A percentile compares a stretch with the other conserved stretches of the same genome.
Conservation (phyloP, 345 rosid species). For the Lepidium sativum region DNA sequence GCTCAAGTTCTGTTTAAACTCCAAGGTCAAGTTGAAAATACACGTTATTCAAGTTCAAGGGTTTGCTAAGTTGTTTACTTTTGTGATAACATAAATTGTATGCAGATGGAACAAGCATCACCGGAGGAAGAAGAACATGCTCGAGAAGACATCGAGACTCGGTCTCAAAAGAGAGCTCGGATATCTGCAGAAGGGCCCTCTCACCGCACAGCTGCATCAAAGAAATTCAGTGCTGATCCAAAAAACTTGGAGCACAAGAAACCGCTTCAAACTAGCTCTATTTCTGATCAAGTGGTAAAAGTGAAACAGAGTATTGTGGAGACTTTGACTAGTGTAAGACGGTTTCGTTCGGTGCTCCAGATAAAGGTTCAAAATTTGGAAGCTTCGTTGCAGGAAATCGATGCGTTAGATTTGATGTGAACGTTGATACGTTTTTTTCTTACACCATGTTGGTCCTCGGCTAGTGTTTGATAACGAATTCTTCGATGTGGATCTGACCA, state of each 20-base stretch:
- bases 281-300: background rate
- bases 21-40: background rate
- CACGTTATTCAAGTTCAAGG: background rate
- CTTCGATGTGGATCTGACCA: background rate
- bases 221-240: background rate
- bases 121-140: background rate
- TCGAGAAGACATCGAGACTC: background rate
- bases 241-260: background rate
- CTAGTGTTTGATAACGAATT: background rate
- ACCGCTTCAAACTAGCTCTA: background rate
- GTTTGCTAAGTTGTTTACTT: background rate
- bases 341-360: background rate
- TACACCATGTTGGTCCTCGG: background rate
- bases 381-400: background rate
- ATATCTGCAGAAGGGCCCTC: background rate
- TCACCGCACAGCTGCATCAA: background rate
- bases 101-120: background rate
- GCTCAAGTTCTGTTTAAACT: background rate
- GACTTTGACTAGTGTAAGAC: background rate
- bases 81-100: background rate
- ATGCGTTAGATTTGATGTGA: background rate
- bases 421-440: background rate
- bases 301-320: background rate
- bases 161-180: background rate
- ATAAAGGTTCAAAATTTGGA: background rate